These are phyloP conservation scores for Aspergillus leporis DNA, from an alignment of 495 filamentous ascomycete genomes.

Conservation along the genomic window DNA sequence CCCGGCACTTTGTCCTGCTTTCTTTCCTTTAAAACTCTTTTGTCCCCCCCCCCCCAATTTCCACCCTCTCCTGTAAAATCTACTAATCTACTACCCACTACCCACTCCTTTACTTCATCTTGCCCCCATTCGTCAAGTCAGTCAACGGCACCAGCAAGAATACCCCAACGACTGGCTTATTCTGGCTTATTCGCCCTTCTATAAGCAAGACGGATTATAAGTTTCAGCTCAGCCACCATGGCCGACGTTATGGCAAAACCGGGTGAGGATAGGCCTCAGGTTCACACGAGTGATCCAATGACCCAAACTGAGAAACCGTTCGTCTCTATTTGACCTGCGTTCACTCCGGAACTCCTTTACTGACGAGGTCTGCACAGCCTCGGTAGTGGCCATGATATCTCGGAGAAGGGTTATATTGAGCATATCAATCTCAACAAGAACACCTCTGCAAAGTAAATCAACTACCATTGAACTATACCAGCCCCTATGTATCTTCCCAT, in stretches of 20 bases:
- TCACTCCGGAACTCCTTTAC: background rate
- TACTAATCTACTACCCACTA: no score
- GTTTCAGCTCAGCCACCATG: conserved; percentile 3
- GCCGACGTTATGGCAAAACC: conserved; percentile 5
- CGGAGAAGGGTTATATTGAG: conserved; percentile 36
- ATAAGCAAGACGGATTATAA: background rate
- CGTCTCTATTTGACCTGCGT: background rate
- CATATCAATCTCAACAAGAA: conserved; percentile 54
- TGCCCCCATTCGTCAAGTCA: background rate
- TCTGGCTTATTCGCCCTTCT: background rate
- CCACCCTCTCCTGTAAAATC: background rate
- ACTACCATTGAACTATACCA: background rate
- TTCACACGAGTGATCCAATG: background rate
- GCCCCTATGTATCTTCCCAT: background rate
- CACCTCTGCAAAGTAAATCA: conserved; percentile 47
- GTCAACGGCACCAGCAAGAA: background rate
- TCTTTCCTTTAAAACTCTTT: background rate
- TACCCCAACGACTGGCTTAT: background rate
- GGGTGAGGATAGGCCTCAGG: conserved; percentile 2
- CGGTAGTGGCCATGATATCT: conserved; percentile 22
- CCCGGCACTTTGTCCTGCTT: no score
- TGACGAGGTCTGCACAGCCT: conserved; percentile 13
- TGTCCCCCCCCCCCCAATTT: background rate
- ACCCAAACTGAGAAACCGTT: conserved; percentile 10
- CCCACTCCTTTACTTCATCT: conserved; percentile 2